Evolutionary conservation across 2,329 filamentous ascomycete genomes (phyloP).

Genomic region (Colletotrichum sp.): DNA sequence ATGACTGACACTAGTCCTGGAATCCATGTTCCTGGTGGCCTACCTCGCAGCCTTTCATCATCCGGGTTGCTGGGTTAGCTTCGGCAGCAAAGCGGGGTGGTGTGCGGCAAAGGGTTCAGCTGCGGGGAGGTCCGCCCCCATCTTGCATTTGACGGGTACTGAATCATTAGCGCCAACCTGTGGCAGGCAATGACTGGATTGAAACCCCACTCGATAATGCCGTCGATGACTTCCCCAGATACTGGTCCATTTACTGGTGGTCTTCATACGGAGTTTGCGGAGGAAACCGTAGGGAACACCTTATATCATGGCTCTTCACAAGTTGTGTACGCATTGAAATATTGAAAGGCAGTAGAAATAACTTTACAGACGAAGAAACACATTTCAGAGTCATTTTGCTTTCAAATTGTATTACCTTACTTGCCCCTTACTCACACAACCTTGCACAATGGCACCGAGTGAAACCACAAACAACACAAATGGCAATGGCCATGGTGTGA

Average conservation of each 20-base stretch:
- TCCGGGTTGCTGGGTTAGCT: neutral
- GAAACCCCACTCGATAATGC: neutral
- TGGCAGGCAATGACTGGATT: neutral
- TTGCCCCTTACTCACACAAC: neutral
- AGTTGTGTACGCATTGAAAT: neutral
- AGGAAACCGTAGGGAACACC: rapidly evolving
- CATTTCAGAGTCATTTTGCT: neutral
- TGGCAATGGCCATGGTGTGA: neutral
- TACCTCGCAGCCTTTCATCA: neutral
- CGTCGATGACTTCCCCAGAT: neutral
- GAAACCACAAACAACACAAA: neutral
- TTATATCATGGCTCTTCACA: neutral
- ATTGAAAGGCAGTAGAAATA: neutral
- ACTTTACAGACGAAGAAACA: rapidly evolving
- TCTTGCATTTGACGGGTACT: neutral
- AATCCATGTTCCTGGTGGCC: neutral
- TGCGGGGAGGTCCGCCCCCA: neutral
- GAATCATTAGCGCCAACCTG: conserved; percentile 16
- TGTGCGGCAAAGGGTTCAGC: neutral
- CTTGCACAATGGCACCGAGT: neutral
- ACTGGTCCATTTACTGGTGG: neutral
- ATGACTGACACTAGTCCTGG: neutral
- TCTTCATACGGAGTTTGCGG: neutral
- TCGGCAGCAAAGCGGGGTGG: neutral
- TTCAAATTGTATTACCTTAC: neutral